Evolutionary conservation across 306 rosid species (phyloP).

Genomic region (Cucurbita pepo): DNA sequence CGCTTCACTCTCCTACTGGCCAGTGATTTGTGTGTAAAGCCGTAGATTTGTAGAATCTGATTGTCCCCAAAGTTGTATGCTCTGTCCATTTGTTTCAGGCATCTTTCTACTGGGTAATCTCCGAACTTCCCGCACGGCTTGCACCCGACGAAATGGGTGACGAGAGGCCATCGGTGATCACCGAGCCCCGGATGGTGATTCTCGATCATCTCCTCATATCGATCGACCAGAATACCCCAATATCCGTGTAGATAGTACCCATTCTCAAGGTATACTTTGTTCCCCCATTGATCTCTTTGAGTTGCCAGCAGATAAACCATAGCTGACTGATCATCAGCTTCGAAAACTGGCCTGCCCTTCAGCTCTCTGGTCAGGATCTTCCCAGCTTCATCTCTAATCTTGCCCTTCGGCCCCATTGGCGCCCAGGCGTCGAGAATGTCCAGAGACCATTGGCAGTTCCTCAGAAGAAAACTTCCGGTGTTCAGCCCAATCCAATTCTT

Average conservation of each 20-base stretch:
- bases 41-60: constrained; percentile 74
- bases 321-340: constrained; percentile 79
- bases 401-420: constrained; percentile 91
- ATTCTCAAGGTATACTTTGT: constrained; percentile 58
- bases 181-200: constrained; percentile 74
- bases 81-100: constrained; percentile 79
- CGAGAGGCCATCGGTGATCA: constrained; percentile 85
- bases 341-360: constrained; percentile 57
- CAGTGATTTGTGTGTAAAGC: constrained; percentile 54
- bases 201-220: constrained; percentile 64
- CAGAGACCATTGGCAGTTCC: constrained; percentile 72
- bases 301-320: constrained; percentile 57
- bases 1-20: constrained; percentile 53
- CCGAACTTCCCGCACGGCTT: constrained; percentile 91
- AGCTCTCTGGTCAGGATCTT: constrained; percentile 51
- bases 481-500: constrained; percentile 85
- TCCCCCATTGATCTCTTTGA: constrained; percentile 50
- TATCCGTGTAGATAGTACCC: constrained; percentile 65
- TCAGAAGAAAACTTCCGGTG: constrained; percentile 54
- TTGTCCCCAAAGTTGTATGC: constrained; percentile 82
- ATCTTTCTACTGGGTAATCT: constrained; percentile 72
- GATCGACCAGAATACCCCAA: constrained; percentile 83
- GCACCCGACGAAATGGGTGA: constrained; percentile 89
- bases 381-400: constrained; percentile 70
- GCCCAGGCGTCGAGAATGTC: constrained; percentile 89